Percentiles rank a stretch among this genome's conserved stretches.
phyloP scores from a whole-genome alignment of 345 rosid genomes.

The Microcos paniculata region DNA sequence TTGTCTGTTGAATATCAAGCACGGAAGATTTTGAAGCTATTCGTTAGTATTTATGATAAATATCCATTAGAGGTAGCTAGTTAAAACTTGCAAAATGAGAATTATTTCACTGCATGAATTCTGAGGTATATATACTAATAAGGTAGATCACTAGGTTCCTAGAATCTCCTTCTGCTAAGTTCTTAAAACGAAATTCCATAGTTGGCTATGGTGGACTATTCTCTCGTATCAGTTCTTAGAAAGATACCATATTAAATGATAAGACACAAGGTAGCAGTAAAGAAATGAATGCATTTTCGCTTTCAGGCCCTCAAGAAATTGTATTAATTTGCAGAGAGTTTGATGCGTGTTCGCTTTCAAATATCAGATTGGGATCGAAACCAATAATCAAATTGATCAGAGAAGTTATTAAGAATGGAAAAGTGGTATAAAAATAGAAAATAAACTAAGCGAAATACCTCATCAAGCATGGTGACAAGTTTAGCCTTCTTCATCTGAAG shows the following conservation, averaged over 20 bases:
- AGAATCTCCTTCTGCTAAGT: background rate
- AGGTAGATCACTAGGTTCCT: background rate
- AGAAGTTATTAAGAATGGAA: background rate
- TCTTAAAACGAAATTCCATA: background rate
- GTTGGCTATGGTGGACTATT: background rate
- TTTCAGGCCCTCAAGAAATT: background rate
- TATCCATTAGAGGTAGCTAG: background rate
- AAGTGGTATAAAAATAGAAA: background rate
- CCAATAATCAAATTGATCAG: background rate
- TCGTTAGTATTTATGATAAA: background rate
- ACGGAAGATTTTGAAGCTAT: background rate
- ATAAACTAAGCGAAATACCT: conserved; percentile 36
- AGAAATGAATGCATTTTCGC: background rate
- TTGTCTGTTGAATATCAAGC: background rate
- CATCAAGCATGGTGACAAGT: conserved; percentile 63
- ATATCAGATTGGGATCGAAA: background rate
- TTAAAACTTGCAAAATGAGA: background rate
- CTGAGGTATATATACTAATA: background rate
- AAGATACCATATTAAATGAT: background rate
- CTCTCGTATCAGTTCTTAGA: background rate
- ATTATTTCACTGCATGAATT: background rate
- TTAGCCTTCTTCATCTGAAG: conserved; percentile 63
- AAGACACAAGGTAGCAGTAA: background rate
- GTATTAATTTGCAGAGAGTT: background rate
- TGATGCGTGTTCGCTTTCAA: background rate